Conservation (phyloP, 129 eudicot genomes). For the Lactuca saligna region DNA sequence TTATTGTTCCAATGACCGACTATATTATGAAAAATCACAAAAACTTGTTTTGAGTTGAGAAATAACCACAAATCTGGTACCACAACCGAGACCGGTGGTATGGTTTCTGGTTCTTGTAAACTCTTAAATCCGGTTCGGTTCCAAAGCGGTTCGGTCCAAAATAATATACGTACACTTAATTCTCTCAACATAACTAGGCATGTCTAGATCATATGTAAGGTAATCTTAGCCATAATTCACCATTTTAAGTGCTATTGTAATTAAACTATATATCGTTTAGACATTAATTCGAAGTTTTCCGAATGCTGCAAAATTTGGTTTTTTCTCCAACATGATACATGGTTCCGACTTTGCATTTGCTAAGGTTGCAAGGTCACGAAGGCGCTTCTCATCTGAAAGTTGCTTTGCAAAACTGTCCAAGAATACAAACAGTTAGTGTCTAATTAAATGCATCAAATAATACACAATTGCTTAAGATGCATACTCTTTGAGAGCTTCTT, state of each 20-base stretch:
- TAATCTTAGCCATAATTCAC: slow-evolving; percentile 1
- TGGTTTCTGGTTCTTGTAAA: too few relatives aligned
- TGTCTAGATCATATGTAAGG: not conserved
- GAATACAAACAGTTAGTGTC: not conserved
- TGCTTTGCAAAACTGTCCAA: slow-evolving; percentile 28
- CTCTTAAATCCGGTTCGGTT: too few relatives aligned
- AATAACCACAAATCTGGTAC: too few relatives aligned
- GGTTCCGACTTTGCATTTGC: not conserved
- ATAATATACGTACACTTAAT: not conserved
- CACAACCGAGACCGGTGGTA: too few relatives aligned
- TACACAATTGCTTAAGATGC: not conserved
- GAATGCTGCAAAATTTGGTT: not conserved
- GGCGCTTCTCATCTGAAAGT: slow-evolving; percentile 23
- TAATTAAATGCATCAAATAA: not conserved
- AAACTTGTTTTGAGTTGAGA: too few relatives aligned
- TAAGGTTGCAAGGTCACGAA: slow-evolving; percentile 19
- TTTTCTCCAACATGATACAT: not conserved
- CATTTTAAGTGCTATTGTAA: not conserved
- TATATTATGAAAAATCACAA: too few relatives aligned
- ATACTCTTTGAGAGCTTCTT: slow-evolving; percentile 28
- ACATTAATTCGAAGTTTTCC: not conserved
- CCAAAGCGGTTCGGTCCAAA: not conserved
- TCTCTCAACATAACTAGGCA: not conserved
- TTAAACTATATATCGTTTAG: not conserved
- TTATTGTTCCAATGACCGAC: too few relatives aligned